These are phyloP conservation scores for Neonectria neomacrospora DNA, from an alignment of 2,329 filamentous ascomycete genomes.

Conservation along the genomic window DNA sequence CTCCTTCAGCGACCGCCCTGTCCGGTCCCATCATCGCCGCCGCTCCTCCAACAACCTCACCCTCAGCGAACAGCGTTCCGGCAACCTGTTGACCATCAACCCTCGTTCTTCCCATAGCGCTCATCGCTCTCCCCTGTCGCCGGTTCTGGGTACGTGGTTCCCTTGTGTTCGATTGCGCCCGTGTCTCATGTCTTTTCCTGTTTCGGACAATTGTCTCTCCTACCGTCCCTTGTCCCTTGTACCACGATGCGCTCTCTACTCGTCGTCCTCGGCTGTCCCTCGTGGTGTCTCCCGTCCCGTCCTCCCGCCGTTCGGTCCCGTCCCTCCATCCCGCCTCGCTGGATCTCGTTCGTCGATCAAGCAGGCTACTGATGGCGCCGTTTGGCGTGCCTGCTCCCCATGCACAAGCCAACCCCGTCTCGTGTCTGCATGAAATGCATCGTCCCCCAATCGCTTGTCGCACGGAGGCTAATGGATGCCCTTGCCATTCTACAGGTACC, in stretches of 20 bases:
- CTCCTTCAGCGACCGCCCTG: constrained; percentile 62
- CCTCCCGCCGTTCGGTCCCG: constrained; percentile 10
- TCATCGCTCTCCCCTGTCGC: constrained; percentile 54
- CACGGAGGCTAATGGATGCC: constrained; percentile 44
- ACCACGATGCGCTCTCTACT: constrained; percentile 21
- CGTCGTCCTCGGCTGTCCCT: constrained; percentile 27
- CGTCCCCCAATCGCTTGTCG: constrained; percentile 26
- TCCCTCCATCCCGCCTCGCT: constrained; percentile 12
- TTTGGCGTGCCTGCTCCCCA: constrained; percentile 1
- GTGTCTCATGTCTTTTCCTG: constrained; percentile 39
- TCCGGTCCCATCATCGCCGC: constrained; percentile 61
- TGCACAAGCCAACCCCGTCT: constrained; percentile 17
- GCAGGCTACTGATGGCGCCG: constrained; percentile 20
- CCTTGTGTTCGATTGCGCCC: constrained; percentile 20
- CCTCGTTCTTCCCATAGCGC: constrained; percentile 44
- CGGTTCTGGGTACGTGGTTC: constrained; percentile 65
- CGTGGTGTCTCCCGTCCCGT: not conserved
- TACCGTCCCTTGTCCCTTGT: not conserved
- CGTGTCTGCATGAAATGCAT: constrained; percentile 27
- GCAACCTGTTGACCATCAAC: constrained; percentile 47
- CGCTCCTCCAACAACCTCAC: constrained; percentile 58
- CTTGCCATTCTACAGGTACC: constrained; percentile 57
- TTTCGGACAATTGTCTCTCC: constrained; percentile 20
- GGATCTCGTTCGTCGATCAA: constrained; percentile 18
- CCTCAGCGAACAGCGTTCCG: constrained; percentile 47